Evolutionary conservation across 805 yeast genomes (phyloP).

Genomic region (Yarrowia osloensis): DNA sequence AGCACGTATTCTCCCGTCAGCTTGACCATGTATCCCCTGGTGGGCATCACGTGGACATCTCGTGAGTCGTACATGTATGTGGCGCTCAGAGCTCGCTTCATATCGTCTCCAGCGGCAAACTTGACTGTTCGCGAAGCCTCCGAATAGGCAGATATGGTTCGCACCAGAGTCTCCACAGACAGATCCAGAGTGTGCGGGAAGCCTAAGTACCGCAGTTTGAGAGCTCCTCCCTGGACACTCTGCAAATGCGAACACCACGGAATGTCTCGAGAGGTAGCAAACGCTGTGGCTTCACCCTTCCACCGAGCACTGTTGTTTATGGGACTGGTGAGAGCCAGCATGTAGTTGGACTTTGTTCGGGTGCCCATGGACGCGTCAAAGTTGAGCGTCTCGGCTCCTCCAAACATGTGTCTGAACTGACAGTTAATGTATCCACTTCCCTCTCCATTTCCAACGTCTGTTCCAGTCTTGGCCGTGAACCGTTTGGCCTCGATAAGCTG

Average conservation of each 20-base stretch:
- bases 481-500: constrained; percentile 48
- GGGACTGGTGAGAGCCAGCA: constrained; percentile 56
- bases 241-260: constrained; percentile 61
- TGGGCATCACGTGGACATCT: constrained; percentile 48
- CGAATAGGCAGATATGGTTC: constrained; percentile 44
- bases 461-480: constrained; percentile 86
- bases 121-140: constrained; percentile 59
- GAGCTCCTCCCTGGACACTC: constrained; percentile 48
- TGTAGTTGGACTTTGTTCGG: constrained; percentile 56
- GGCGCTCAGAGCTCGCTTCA: constrained; percentile 57
- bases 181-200: constrained; percentile 53
- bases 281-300: constrained; percentile 56
- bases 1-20: constrained; percentile 41
- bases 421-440: constrained; percentile 90
- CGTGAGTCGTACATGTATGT: constrained; percentile 51
- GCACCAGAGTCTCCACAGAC: constrained; percentile 58
- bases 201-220: constrained; percentile 40
- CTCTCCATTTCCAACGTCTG: constrained; percentile 94
- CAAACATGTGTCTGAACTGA: constrained; percentile 61
- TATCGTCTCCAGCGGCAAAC: constrained; percentile 59
- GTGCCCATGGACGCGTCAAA: constrained; percentile 63
- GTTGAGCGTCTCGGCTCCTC: constrained; percentile 65
- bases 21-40: constrained; percentile 49
- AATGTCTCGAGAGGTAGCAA: constrained; percentile 53
- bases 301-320: constrained; percentile 51